phyloP scores from a whole-genome alignment of 768 basidiomycete genomes.

The Amanita fuliginea region DNA sequence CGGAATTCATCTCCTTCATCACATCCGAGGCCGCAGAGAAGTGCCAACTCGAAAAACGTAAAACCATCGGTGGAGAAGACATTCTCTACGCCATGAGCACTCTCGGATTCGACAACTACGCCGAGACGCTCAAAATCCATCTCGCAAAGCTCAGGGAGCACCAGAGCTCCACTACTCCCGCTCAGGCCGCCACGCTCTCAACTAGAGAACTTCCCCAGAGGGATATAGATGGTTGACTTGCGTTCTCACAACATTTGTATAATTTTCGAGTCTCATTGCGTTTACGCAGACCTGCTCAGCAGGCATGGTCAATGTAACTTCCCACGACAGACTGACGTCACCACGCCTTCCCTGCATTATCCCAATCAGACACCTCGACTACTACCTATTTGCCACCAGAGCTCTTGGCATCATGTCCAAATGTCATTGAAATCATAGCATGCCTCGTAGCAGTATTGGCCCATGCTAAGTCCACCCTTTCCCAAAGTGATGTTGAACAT shows the following conservation, averaged over 20 bases:
- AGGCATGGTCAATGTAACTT: too few species aligned
- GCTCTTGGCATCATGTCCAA: too few species aligned
- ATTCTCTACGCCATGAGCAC: slow-evolving; percentile 90
- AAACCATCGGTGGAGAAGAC: slow-evolving; percentile 97
- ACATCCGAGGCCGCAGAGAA: slow-evolving; percentile 95
- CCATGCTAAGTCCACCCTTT: too few species aligned
- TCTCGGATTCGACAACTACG: slow-evolving; percentile 92
- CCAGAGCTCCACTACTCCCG: slow-evolving; percentile 2
- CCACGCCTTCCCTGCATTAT: too few species aligned
- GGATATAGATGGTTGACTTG: slow-evolving; percentile 4
- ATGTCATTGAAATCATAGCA: too few species aligned
- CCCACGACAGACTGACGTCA: too few species aligned
- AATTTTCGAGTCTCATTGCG: too few species aligned
- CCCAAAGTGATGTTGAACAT: too few species aligned
- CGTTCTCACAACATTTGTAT: not conserved
- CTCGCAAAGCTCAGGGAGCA: slow-evolving; percentile 76
- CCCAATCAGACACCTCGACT: too few species aligned
- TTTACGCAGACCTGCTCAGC: too few species aligned
- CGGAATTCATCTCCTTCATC: slow-evolving; percentile 97
- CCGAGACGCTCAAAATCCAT: slow-evolving; percentile 86
- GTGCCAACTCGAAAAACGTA: slow-evolving; percentile 89
- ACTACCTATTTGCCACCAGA: too few species aligned
- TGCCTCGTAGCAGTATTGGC: too few species aligned
- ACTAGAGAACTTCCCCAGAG: slow-evolving; percentile 5
- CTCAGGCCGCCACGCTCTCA: not conserved